phyloP scores from a whole-genome alignment of 352 stramenopile genomes.

The Phytophthora macrochlamydospora region DNA sequence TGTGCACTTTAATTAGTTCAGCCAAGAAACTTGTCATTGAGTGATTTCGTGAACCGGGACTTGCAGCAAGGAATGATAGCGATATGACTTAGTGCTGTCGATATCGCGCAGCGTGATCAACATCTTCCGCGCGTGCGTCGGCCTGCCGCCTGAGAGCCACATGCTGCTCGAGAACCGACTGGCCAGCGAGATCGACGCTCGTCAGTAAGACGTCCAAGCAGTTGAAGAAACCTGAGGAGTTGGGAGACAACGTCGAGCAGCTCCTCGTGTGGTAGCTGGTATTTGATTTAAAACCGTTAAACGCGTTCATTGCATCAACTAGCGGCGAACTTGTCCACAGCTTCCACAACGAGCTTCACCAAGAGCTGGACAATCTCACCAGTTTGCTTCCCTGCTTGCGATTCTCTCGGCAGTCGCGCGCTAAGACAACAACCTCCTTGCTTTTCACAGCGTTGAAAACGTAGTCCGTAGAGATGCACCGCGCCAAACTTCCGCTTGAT shows the following conservation, averaged over 20 bases:
- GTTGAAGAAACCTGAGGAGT: too few species aligned
- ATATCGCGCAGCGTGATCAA: too few species aligned
- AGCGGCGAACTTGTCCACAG: too few species aligned
- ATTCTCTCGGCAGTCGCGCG: background rate
- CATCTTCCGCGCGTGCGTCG: constrained; percentile 97
- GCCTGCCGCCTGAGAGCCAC: constrained; percentile 97
- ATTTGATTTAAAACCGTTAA: too few species aligned
- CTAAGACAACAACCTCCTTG: constrained; percentile 1
- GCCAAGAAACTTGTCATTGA: too few species aligned
- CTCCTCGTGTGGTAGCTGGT: too few species aligned
- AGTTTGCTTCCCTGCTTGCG: background rate
- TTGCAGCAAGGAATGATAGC: too few species aligned
- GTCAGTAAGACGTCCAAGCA: constrained; percentile 40
- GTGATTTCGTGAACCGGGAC: too few species aligned
- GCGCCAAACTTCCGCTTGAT: background rate
- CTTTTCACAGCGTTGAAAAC: constrained; percentile 5
- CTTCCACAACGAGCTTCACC: background rate
- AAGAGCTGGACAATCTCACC: constrained; percentile 8
- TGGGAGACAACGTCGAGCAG: too few species aligned
- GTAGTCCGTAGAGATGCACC: constrained; percentile 2
- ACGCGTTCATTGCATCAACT: too few species aligned
- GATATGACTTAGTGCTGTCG: too few species aligned
- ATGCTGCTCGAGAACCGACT: constrained; percentile 98
- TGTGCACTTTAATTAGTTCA: too few species aligned
- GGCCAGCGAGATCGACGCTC: constrained; percentile 75